phyloP scores from a whole-genome alignment of 352 stramenopile genomes.

The Blastocystis sp. region DNA sequence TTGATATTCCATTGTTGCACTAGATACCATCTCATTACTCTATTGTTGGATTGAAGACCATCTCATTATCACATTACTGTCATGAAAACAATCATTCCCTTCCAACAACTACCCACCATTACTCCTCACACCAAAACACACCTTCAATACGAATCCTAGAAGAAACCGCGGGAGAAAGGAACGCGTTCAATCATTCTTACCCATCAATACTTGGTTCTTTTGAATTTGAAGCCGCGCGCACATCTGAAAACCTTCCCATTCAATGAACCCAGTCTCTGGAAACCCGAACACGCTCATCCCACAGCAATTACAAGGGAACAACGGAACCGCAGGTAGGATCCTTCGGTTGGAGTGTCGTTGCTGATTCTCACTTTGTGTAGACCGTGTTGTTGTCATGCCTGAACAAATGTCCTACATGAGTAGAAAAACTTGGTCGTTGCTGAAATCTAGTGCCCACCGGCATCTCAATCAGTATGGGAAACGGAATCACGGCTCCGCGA shows the following conservation, averaged over 20 bases:
- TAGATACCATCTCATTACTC: too few species aligned
- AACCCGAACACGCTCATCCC: neutral
- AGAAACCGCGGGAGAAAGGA: neutral
- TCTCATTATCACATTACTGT: too few species aligned
- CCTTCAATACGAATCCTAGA: too few species aligned
- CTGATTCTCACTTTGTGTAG: neutral
- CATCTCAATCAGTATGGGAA: neutral
- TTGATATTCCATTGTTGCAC: too few species aligned
- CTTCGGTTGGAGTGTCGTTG: neutral
- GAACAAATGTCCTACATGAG: slow-evolving; percentile 43
- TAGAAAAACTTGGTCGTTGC: neutral
- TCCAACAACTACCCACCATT: too few species aligned
- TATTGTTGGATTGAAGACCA: too few species aligned
- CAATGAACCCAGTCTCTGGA: neutral
- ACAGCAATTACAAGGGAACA: slow-evolving; percentile 17
- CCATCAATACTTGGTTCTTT: neutral
- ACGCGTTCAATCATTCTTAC: slow-evolving; percentile 47
- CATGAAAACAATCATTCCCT: too few species aligned
- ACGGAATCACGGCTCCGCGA: neutral
- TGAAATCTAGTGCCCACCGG: slow-evolving; percentile 7
- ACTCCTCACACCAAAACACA: too few species aligned
- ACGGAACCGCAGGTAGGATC: neutral
- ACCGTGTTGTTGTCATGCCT: slow-evolving; percentile 28
- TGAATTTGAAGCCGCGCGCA: neutral
- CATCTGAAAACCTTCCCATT: neutral